A percentile compares a stretch with the other conserved stretches of the same genome.
phyloP scores from a whole-genome alignment of 306 rosid species.

The Casuarina glauca region DNA sequence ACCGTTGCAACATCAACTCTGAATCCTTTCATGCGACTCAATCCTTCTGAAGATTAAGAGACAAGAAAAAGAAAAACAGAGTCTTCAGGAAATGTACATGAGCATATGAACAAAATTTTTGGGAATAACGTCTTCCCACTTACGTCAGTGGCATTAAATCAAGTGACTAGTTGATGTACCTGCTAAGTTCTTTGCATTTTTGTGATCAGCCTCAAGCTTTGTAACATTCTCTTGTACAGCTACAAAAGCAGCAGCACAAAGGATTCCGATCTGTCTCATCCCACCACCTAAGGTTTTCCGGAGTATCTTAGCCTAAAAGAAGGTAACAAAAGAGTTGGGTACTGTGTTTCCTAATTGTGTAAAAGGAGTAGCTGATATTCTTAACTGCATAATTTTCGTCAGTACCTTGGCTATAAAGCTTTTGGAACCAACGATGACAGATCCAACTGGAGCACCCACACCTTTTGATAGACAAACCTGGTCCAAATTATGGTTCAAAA shows the following conservation, averaged over 20 bases:
- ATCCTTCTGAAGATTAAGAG: conserved; percentile 46
- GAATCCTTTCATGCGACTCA: conserved; percentile 59
- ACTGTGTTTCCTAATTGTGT: background rate
- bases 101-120: background rate
- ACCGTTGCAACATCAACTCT: conserved; percentile 47
- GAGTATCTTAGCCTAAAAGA: conserved; percentile 69
- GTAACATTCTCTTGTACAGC: conserved; percentile 68
- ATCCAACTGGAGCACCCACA: conserved; percentile 94
- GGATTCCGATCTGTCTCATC: conserved; percentile 88
- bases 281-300: conserved; percentile 94
- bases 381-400: background rate
- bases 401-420: conserved; percentile 81
- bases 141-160: conserved; percentile 9
- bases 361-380: conserved; percentile 7
- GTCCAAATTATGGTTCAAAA: conserved; percentile 55
- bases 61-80: background rate
- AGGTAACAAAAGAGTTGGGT: background rate
- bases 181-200: conserved; percentile 68
- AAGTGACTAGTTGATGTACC: conserved; percentile 39
- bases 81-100: background rate
- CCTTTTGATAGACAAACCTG: conserved; percentile 93
- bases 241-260: conserved; percentile 85
- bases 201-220: conserved; percentile 78
- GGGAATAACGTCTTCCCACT: background rate
- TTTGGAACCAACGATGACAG: conserved; percentile 78